A percentile compares a stretch with the other conserved stretches of the same genome.
These are phyloP conservation scores for Penicillium angulare DNA, from an alignment of 495 filamentous ascomycete species.

Conservation along the genomic window DNA sequence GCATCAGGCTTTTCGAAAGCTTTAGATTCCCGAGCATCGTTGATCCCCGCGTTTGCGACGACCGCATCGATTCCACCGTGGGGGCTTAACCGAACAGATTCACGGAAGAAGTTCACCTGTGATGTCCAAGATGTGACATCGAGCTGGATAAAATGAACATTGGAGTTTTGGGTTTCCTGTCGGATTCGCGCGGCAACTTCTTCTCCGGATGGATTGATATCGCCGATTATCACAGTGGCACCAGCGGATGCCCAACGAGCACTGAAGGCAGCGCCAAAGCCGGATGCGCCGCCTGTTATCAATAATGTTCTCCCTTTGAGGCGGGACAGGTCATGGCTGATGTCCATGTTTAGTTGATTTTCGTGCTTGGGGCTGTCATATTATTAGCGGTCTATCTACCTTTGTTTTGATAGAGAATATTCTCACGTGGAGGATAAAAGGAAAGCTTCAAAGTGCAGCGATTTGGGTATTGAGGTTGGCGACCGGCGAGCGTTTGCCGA, in stretches of 20 bases:
- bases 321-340: slow-evolving; percentile 2
- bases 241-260: slow-evolving; percentile 12
- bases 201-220: slow-evolving; percentile 10
- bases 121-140: slow-evolving; percentile 14
- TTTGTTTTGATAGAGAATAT: too few relatives aligned
- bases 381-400: too few relatives aligned
- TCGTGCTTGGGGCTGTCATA: too few relatives aligned
- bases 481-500: too few relatives aligned
- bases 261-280: slow-evolving; percentile 5
- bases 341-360: background rate
- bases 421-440: too few relatives aligned
- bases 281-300: slow-evolving; percentile 9
- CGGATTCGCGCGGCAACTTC: slow-evolving; percentile 10
- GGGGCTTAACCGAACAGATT: slow-evolving; percentile 4
- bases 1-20: slow-evolving; percentile 6
- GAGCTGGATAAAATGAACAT: slow-evolving; percentile 13
- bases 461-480: too few relatives aligned
- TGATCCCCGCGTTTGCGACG: slow-evolving; percentile 13
- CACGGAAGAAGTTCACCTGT: slow-evolving; percentile 11
- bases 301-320: slow-evolving; percentile 9
- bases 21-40: slow-evolving; percentile 1
- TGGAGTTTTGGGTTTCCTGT: slow-evolving; percentile 6
- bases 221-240: slow-evolving; percentile 9
- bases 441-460: too few relatives aligned
- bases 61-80: slow-evolving; percentile 12